phyloP scores from a whole-genome alignment of 179 eudicot genomes.

The Beta macrorhiza region DNA sequence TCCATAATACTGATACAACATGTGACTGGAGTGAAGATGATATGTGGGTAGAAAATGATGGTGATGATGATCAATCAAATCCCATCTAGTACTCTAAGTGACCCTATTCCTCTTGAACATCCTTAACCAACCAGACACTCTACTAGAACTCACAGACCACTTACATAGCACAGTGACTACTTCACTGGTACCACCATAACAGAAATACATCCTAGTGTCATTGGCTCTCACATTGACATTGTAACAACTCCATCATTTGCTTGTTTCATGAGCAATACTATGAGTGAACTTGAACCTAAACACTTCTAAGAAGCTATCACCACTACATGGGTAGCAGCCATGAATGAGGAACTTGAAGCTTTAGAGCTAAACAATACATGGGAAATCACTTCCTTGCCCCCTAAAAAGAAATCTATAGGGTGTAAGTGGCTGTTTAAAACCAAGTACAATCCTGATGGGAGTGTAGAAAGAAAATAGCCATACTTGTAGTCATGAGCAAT shows the following conservation, averaged over 20 bases:
- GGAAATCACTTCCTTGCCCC: background rate
- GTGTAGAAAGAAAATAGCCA: too few relatives aligned
- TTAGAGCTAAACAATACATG: background rate
- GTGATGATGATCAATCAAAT: too few relatives aligned
- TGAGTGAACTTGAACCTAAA: background rate
- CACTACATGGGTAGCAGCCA: background rate
- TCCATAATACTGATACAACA: too few relatives aligned
- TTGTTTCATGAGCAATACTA: background rate
- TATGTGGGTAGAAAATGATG: too few relatives aligned
- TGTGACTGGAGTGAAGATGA: too few relatives aligned
- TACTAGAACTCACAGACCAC: background rate
- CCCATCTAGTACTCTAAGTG: too few relatives aligned
- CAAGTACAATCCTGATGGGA: too few relatives aligned
- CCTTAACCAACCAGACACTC: background rate
- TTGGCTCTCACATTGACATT: background rate
- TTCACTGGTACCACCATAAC: background rate
- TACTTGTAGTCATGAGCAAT: too few relatives aligned
- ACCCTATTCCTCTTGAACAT: too few relatives aligned
- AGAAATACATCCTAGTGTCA: background rate
- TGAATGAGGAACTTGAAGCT: background rate
- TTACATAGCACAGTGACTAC: background rate
- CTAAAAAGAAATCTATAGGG: background rate
- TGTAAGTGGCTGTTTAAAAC: background rate
- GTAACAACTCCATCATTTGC: background rate
- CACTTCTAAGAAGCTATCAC: background rate